Evolutionary conservation across 2,329 filamentous ascomycete species (phyloP).

Genomic region (Fusarium longipes): DNA sequence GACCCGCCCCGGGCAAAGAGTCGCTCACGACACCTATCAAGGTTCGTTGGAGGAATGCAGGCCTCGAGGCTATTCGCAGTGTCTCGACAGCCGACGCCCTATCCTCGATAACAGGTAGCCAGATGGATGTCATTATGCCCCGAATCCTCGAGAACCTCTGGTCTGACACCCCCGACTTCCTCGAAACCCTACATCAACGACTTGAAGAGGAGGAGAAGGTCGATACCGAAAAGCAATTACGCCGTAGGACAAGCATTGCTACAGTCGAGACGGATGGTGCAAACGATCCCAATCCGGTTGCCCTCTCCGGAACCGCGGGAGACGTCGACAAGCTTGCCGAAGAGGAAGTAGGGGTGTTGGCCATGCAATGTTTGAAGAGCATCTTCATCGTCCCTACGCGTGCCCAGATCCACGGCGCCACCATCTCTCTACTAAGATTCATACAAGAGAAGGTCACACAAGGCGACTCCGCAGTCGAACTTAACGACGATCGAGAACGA

Average conservation of each 20-base stretch:
- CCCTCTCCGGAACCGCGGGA: constrained; percentile 81
- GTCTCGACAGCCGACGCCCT: constrained; percentile 84
- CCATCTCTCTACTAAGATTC: constrained; percentile 78
- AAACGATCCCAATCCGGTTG: constrained; percentile 73
- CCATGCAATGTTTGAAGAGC: constrained; percentile 85
- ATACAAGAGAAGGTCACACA: constrained; percentile 70
- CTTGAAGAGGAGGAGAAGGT: constrained; percentile 75
- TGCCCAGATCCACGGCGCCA: constrained; percentile 82
- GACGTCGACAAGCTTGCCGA: constrained; percentile 92
- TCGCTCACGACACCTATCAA: constrained; percentile 76
- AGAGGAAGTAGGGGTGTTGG: constrained; percentile 85
- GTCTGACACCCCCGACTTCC: constrained; percentile 75
- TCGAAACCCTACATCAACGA: constrained; percentile 75
- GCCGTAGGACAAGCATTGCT: constrained; percentile 80
- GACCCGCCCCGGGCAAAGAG: constrained; percentile 62
- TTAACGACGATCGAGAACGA: constrained; percentile 54
- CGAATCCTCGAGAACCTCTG: constrained; percentile 89
- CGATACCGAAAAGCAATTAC: constrained; percentile 71
- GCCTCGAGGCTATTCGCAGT: constrained; percentile 82
- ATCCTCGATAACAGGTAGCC: constrained; percentile 77
- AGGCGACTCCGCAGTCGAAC: constrained; percentile 64
- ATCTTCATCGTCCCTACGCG: constrained; percentile 87
- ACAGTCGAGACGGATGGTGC: constrained; percentile 74
- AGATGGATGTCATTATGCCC: constrained; percentile 82
- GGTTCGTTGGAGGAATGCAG: constrained; percentile 80